Percentiles rank a stretch among this genome's conserved stretches.
Conservation (phyloP, 2,329 filamentous ascomycete species). For the Nemania bipapillata region DNA sequence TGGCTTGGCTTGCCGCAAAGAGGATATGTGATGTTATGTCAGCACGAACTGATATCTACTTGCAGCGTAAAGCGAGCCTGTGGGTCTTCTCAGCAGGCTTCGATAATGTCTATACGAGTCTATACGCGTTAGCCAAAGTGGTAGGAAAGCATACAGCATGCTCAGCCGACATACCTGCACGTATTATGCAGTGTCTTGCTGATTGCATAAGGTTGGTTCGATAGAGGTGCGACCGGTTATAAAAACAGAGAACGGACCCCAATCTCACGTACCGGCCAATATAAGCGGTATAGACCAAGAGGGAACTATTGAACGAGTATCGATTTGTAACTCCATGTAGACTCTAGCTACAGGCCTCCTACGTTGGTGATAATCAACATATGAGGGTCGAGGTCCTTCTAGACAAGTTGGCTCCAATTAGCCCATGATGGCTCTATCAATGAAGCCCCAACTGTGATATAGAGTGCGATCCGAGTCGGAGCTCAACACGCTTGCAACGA, state of each 20-base stretch:
- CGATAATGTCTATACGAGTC: neutral
- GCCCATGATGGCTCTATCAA: neutral
- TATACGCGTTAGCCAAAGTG: neutral
- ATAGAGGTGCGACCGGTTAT: neutral
- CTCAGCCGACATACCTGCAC: neutral
- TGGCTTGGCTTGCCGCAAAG: constrained; percentile 1
- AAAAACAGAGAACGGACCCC: neutral
- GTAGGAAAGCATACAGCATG: too few species aligned
- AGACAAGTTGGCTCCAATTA: neutral
- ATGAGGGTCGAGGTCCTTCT: neutral
- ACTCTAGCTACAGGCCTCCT: neutral
- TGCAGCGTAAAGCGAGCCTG: neutral
- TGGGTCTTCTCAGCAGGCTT: neutral
- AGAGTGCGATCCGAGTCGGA: neutral
- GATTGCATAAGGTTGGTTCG: neutral
- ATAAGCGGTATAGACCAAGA: neutral
- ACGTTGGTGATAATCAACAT: neutral
- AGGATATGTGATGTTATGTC: constrained; percentile 18
- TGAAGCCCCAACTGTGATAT: too few species aligned
- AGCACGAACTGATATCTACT: neutral
- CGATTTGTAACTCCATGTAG: neutral
- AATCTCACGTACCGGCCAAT: neutral
- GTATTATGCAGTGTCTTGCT: neutral
- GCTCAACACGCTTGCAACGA: neutral
- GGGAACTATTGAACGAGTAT: neutral